A percentile compares a stretch with the other conserved stretches of the same genome.
Conservation (phyloP, 2,329 filamentous ascomycete species). For the Cladobotryum protrusum region DNA sequence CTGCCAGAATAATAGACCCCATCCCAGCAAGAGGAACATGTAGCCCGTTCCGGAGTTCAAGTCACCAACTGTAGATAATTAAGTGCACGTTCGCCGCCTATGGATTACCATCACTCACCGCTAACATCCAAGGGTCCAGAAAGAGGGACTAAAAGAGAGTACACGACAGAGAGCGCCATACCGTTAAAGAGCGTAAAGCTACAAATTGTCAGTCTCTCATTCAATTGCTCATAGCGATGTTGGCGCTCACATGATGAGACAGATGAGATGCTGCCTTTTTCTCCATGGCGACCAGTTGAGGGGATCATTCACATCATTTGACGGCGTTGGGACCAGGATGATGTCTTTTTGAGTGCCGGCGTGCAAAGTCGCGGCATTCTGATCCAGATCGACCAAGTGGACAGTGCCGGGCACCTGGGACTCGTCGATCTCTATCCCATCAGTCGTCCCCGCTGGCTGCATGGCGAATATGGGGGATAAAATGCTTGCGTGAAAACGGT, state of each 20-base stretch:
- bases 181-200: constrained; percentile 35
- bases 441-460: background rate
- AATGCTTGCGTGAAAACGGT: too few relatives aligned
- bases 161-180: constrained; percentile 34
- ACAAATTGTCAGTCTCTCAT: background rate
- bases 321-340: constrained; percentile 45
- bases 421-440: constrained; percentile 3
- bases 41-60: constrained; percentile 35
- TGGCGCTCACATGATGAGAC: constrained; percentile 23
- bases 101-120: background rate
- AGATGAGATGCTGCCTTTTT: constrained; percentile 22
- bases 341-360: constrained; percentile 32
- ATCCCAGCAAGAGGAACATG: constrained; percentile 41
- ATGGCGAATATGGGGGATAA: background rate
- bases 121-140: constrained; percentile 26
- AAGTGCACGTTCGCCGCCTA: background rate
- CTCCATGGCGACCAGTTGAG: constrained; percentile 39
- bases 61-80: constrained; percentile 18
- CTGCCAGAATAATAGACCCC: constrained; percentile 42
- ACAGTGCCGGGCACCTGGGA: constrained; percentile 33
- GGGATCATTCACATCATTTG: constrained; percentile 45
- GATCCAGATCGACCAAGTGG: constrained; percentile 34
- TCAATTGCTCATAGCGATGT: background rate
- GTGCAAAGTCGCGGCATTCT: constrained; percentile 26
- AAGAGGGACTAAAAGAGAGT: constrained; percentile 33